phyloP scores from a whole-genome alignment of 106 monocot genomes.

The Platanthera guangdongensis region DNA sequence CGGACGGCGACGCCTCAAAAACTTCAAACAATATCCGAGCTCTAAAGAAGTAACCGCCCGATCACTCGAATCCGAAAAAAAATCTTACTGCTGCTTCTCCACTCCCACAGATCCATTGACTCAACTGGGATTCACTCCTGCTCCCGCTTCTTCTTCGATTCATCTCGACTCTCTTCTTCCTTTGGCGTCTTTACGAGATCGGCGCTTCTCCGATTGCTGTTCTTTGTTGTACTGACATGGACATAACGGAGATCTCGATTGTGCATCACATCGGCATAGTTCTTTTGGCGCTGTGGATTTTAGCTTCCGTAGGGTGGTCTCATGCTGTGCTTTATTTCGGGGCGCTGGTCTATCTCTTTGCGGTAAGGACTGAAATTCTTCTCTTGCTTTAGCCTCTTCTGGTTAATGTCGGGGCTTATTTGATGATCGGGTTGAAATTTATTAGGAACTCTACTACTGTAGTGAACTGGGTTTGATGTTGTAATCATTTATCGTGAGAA shows the following conservation, averaged over 20 bases:
- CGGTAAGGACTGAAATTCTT: slow-evolving; percentile 19
- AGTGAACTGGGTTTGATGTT: background rate
- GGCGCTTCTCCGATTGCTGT: background rate
- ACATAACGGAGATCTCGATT: slow-evolving; percentile 51
- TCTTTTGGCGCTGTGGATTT: slow-evolving; percentile 39
- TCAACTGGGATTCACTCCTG: background rate
- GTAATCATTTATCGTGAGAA: background rate
- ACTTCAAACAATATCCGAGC: background rate
- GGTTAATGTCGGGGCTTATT: background rate
- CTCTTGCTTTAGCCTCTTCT: background rate
- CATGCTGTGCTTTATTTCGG: slow-evolving; percentile 40
- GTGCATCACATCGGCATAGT: slow-evolving; percentile 58
- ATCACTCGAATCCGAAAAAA: background rate
- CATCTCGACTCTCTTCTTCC: background rate
- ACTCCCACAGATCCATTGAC: background rate
- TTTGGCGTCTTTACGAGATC: background rate
- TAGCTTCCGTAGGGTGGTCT: slow-evolving; percentile 33
- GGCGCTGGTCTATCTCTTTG: slow-evolving; percentile 60
- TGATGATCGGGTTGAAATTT: background rate
- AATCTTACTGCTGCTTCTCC: background rate
- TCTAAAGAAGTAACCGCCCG: slow-evolving; percentile 5
- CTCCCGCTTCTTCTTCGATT: background rate
- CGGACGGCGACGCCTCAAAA: background rate
- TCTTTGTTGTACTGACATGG: slow-evolving; percentile 16
- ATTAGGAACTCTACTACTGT: background rate